Percentiles rank a stretch among this genome's conserved stretches.
These are phyloP conservation scores for Aspergillus felis DNA, from an alignment of 2,329 filamentous ascomycete genomes.

Conservation along the genomic window DNA sequence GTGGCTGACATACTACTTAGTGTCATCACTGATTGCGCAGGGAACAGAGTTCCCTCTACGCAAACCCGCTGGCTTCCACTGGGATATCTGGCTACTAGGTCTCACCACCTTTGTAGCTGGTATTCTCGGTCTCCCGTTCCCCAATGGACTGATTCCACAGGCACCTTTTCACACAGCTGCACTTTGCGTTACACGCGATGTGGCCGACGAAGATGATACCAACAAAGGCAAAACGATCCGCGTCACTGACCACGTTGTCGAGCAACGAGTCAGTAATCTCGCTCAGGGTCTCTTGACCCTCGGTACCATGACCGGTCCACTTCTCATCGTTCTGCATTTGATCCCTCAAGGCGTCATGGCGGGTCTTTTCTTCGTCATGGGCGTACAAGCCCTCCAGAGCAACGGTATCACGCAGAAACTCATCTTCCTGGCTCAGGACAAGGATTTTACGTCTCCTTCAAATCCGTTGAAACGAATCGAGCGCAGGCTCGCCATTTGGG, in stretches of 20 bases:
- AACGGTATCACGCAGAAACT: conserved; percentile 77
- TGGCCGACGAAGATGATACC: conserved; percentile 54
- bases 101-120: conserved; percentile 73
- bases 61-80: conserved; percentile 81
- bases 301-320: conserved; percentile 71
- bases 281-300: conserved; percentile 73
- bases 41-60: conserved; percentile 76
- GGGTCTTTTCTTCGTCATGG: conserved; percentile 82
- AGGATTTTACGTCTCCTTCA: conserved; percentile 52
- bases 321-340: conserved; percentile 69
- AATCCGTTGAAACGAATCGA: conserved; percentile 60
- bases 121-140: conserved; percentile 72
- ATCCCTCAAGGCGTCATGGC: conserved; percentile 77
- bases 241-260: conserved; percentile 59
- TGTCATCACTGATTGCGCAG: conserved; percentile 77
- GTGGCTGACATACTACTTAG: conserved; percentile 36
- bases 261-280: conserved; percentile 75
- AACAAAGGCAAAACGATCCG: conserved; percentile 57
- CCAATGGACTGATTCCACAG: conserved; percentile 79
- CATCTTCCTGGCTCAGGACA: conserved; percentile 65
- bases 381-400: conserved; percentile 68
- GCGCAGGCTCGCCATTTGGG: conserved; percentile 66
- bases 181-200: conserved; percentile 64
- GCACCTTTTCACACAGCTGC: conserved; percentile 78
- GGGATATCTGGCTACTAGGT: conserved; percentile 78